Evolutionary conservation across 306 rosid species (phyloP), one percentile per base, ranked within the genome.

Genomic region (Cicer chorassanicum): DNA sequence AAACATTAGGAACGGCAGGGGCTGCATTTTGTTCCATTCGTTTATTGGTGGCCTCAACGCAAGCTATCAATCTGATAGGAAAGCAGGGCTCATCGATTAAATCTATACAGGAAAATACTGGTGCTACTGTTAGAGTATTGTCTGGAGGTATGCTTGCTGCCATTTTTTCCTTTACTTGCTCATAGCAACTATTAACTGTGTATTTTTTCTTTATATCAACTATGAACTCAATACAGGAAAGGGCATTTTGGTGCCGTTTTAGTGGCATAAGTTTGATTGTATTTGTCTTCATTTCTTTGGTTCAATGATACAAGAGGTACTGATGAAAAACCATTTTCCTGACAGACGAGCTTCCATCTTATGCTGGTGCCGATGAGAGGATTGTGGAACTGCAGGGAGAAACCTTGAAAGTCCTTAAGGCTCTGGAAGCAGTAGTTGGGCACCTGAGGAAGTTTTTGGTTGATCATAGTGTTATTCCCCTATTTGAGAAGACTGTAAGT

Each of bases 361-460:
- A 95, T 83, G 97, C 89, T 70, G 91, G 90, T 59, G 69, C 87
- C 14, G 97, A 92, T 49, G 99, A 95, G 91, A 90, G 99, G 87
- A 88, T 92, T 76, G 91, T 95, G 38, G 99, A 95, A 66, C 72
- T 92, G 75, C 99, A 95, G 79, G 99, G 99, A 69, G 99, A 95
- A 85, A 82, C 89, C 68, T 77, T 82, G 14, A 95, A 90, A 86
- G 99, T 95, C 80, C 93, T 89, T 60, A 90, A 78, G 81, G 99
- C 88, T 76, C 72, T 95, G 16, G 99, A 90, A 87, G 92, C 96
- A 36, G 98, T 95, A 36, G 86, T 92, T 40, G 88, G 88, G 70
- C 99, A 95, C 82, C 82, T 95, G 73, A 84, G 99, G 83, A 95
- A 92, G 86, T 95, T 95, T 86, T 80, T 95, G 86, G 98, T 95